A percentile compares a stretch with the other conserved stretches of the same genome.
Conservation (phyloP, 805 yeast species). For the Hanseniaspora clermontiae region DNA sequence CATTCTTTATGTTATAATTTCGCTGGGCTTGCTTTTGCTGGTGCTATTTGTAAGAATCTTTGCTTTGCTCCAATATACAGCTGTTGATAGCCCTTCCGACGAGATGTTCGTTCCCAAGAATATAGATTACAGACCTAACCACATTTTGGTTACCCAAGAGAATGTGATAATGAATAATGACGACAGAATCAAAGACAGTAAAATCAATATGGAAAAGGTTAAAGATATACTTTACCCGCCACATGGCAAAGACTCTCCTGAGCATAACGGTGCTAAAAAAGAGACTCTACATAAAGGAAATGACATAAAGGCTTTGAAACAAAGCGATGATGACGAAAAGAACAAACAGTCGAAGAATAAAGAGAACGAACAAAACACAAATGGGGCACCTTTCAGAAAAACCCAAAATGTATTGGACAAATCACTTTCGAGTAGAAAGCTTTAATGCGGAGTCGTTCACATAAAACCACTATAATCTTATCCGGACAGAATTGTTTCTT, state of each 20-base stretch:
- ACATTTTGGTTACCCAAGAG: slow-evolving; percentile 1
- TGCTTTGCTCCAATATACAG: background rate
- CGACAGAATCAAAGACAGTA: slow-evolving; percentile 7
- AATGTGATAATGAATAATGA: background rate
- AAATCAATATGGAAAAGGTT: slow-evolving; percentile 9
- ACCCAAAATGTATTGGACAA: slow-evolving; percentile 2
- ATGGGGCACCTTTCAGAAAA: slow-evolving; percentile 10
- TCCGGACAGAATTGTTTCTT: background rate
- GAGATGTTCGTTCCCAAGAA: background rate
- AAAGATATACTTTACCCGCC: background rate
- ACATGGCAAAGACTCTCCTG: background rate
- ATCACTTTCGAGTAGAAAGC: background rate
- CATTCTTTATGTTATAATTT: background rate
- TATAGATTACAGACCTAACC: background rate
- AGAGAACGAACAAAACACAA: background rate
- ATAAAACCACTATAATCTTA: background rate
- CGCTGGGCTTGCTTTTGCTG: background rate
- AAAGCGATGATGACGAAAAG: slow-evolving; percentile 6
- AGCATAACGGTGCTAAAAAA: background rate
- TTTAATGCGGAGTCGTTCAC: too few relatives aligned
- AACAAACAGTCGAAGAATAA: background rate
- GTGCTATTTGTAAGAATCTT: background rate
- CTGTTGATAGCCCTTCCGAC: background rate
- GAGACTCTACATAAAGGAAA: slow-evolving; percentile 1
- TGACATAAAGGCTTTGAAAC: slow-evolving; percentile 12